A percentile compares a stretch with the other conserved stretches of the same genome.
phyloP scores from a whole-genome alignment of 1,284 basidiomycete genomes.

The Waitea zeae region DNA sequence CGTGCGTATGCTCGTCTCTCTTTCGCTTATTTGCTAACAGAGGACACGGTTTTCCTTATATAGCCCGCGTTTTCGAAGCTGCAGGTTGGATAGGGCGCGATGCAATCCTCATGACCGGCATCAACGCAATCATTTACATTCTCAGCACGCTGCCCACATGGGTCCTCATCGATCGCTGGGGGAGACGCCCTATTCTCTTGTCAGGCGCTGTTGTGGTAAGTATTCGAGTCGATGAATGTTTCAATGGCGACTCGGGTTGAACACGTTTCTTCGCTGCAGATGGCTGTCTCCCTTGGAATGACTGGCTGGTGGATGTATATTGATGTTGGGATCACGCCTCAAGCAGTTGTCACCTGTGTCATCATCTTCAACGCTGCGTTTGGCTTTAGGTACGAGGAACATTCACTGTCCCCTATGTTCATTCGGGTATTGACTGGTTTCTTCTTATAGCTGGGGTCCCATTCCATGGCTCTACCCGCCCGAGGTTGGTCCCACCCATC shows the following conservation, averaged over 20 bases:
- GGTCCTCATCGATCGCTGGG: constrained; percentile 91
- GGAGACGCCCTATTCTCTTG: constrained; percentile 80
- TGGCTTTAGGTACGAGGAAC: constrained; percentile 46
- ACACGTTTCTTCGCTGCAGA: constrained; percentile 33
- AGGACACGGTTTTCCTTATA: neutral
- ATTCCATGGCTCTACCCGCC: constrained; percentile 83
- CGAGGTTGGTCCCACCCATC: constrained; percentile 45
- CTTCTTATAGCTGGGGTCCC: constrained; percentile 59
- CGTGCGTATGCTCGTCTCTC: constrained; percentile 30
- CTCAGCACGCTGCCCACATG: constrained; percentile 78
- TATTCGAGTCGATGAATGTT: too few relatives aligned
- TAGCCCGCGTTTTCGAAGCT: constrained; percentile 66
- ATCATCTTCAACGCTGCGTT: constrained; percentile 92
- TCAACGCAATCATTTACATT: constrained; percentile 82
- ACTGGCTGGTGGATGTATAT: constrained; percentile 92
- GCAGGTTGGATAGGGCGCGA: constrained; percentile 97
- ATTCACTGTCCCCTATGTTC: neutral
- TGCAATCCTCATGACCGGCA: constrained; percentile 94
- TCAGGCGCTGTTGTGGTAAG: constrained; percentile 76
- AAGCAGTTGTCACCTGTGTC: constrained; percentile 83
- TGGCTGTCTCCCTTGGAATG: constrained; percentile 60
- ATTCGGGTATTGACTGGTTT: constrained; percentile 3
- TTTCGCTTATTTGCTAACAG: neutral
- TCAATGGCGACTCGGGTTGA: too few relatives aligned
- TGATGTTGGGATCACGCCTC: constrained; percentile 71